Conservation (phyloP, 78 protist species). For the Tieghemostelium lacteum region DNA sequence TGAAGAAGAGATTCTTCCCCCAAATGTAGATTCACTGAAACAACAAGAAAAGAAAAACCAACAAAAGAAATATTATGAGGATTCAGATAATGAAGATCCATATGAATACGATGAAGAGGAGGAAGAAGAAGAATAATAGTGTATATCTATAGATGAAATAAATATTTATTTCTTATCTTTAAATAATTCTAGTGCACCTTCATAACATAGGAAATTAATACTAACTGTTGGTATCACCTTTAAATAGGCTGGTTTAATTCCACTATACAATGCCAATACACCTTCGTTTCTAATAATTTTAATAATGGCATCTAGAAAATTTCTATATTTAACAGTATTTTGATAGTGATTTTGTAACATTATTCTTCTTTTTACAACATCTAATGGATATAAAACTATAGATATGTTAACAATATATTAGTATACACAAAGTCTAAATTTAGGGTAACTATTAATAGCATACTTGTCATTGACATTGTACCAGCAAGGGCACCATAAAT, state of each 20-base stretch:
- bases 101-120: not conserved
- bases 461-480: conserved; percentile 58
- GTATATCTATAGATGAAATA: too few relatives aligned
- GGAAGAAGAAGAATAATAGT: not conserved
- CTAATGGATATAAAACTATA: conserved; percentile 59
- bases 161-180: conserved; percentile 2
- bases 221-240: conserved; percentile 73
- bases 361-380: conserved; percentile 65
- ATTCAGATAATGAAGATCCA: not conserved
- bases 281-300: conserved; percentile 46
- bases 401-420: not conserved
- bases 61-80: not conserved
- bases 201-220: conserved; percentile 38
- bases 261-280: conserved; percentile 28
- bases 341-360: conserved; percentile 33
- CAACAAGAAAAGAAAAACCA: not conserved
- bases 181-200: conserved; percentile 13
- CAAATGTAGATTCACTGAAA: not conserved
- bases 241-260: conserved; percentile 63
- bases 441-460: not conserved
- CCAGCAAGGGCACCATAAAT: conserved; percentile 67
- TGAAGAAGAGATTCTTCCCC: not conserved
- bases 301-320: conserved; percentile 23
- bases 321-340: not conserved
- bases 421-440: not conserved